Conservation (phyloP, 257 asterid species). For the Ilex asprella region DNA sequence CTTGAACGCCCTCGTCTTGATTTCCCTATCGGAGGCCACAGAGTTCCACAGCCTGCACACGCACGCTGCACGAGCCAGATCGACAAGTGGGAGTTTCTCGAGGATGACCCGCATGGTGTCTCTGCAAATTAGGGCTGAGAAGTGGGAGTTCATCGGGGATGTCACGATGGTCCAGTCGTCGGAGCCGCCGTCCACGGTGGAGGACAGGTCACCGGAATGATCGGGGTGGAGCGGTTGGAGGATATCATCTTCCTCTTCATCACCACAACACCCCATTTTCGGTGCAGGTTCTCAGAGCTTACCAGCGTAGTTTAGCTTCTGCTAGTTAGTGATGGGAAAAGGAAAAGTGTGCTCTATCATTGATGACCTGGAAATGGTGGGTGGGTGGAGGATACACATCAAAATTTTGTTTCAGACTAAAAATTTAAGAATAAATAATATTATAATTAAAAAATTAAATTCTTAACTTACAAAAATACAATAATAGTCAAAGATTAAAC, state of each 20-base stretch:
- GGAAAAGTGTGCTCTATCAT: too few relatives aligned
- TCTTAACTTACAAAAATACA: too few relatives aligned
- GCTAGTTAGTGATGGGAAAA: too few relatives aligned
- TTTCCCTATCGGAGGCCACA: conserved; percentile 74
- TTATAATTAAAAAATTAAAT: too few relatives aligned
- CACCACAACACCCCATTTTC: conserved; percentile 28
- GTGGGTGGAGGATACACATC: too few relatives aligned
- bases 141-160: conserved; percentile 87
- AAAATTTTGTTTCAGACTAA: too few relatives aligned
- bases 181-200: conserved; percentile 8
- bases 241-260: conserved; percentile 26
- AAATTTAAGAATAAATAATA: too few relatives aligned
- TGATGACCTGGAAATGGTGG: too few relatives aligned
- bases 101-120: conserved; percentile 80
- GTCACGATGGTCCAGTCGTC: conserved; percentile 22
- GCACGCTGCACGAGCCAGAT: conserved; percentile 85
- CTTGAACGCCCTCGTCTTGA: conserved; percentile 65
- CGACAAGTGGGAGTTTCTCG: conserved; percentile 53
- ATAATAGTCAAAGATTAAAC: too few relatives aligned
- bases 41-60: conserved; percentile 69
- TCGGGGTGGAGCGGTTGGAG: conserved; percentile 20
- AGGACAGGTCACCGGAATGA: neutral
- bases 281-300: neutral
- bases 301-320: too few relatives aligned
- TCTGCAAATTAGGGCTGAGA: conserved; percentile 63